These are phyloP conservation scores for Cochlearia excelsa DNA, from an alignment of 345 rosid genomes.

Conservation along the genomic window DNA sequence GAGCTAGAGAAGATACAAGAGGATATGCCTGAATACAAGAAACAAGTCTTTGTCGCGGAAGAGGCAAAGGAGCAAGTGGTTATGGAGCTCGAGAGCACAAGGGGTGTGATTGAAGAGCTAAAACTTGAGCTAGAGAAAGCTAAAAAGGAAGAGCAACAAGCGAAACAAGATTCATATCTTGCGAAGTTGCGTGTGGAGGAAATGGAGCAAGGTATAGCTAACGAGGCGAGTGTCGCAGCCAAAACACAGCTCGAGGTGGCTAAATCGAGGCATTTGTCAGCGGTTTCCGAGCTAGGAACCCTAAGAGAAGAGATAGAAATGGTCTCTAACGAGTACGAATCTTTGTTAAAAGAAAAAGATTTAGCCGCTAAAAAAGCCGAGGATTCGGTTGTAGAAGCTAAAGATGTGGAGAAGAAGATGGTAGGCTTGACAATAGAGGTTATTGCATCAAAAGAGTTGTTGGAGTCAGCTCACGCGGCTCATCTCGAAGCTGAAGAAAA, in stretches of 20 bases:
- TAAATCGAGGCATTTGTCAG: constrained; percentile 68
- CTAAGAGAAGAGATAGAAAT: constrained; percentile 65
- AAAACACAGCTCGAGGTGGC: constrained; percentile 94
- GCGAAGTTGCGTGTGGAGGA: constrained; percentile 82
- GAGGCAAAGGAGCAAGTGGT: constrained; percentile 52
- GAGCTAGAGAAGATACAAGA: constrained; percentile 69
- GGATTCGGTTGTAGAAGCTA: constrained; percentile 57
- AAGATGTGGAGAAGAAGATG: constrained; percentile 75
- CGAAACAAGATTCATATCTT: constrained; percentile 89
- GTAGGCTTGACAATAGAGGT: constrained; percentile 76
- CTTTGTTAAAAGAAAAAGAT: constrained; percentile 56
- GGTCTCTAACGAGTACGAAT: constrained; percentile 49
- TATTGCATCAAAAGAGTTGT: constrained; percentile 64
- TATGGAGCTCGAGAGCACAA: constrained; percentile 69
- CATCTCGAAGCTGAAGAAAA: constrained; percentile 87
- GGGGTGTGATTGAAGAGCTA: constrained; percentile 63
- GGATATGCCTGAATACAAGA: constrained; percentile 63
- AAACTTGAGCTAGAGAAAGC: constrained; percentile 86
- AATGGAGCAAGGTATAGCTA: constrained; percentile 86
- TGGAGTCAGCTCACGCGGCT: constrained; percentile 81
- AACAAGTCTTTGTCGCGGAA: constrained; percentile 59
- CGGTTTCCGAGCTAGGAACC: constrained; percentile 64
- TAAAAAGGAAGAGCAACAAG: constrained; percentile 85
- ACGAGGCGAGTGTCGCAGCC: constrained; percentile 76
- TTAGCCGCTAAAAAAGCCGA: constrained; percentile 62